Conservation (phyloP, 495 filamentous ascomycete genomes). For the Friedmanniomyces endolithicus region DNA sequence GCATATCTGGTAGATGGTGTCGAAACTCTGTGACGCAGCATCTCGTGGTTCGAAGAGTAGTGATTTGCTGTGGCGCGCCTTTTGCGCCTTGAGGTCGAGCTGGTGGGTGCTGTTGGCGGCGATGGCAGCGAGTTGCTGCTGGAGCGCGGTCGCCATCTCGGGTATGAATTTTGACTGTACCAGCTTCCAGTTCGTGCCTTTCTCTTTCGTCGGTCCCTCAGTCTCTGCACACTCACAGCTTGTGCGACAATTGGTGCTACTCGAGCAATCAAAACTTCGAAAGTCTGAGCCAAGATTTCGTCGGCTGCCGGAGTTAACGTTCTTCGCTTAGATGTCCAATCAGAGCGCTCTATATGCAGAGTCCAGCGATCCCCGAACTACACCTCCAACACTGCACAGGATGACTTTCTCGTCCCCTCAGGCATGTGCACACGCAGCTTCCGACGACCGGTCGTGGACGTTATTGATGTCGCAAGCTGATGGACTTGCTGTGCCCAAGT, state of each 20-base stretch:
- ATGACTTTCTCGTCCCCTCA: not conserved
- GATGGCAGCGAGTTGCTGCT: slow-evolving; percentile 33
- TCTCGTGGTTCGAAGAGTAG: slow-evolving; percentile 74
- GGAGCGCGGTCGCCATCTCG: slow-evolving; percentile 25
- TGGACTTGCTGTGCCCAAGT: slow-evolving; percentile 21
- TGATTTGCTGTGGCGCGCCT: slow-evolving; percentile 76
- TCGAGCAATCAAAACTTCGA: not conserved
- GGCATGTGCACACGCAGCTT: not conserved
- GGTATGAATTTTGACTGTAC: not conserved
- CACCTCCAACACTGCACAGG: not conserved
- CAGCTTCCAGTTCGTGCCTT: not conserved
- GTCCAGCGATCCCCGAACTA: too few relatives aligned
- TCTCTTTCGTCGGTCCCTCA: too few relatives aligned
- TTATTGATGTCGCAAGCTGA: not conserved
- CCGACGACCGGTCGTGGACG: not conserved
- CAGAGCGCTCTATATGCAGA: too few relatives aligned
- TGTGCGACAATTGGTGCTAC: not conserved
- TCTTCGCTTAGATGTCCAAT: too few relatives aligned
- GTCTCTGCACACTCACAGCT: not conserved
- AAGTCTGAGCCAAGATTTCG: not conserved
- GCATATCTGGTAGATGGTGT: slow-evolving; percentile 76
- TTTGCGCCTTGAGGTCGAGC: slow-evolving; percentile 81
- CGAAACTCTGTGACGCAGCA: slow-evolving; percentile 75
- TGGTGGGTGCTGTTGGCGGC: slow-evolving; percentile 31
- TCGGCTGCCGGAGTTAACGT: not conserved